Evolutionary conservation across 148 eudicot genomes (phyloP).

Genomic region (Nepenthes mirabilis): DNA sequence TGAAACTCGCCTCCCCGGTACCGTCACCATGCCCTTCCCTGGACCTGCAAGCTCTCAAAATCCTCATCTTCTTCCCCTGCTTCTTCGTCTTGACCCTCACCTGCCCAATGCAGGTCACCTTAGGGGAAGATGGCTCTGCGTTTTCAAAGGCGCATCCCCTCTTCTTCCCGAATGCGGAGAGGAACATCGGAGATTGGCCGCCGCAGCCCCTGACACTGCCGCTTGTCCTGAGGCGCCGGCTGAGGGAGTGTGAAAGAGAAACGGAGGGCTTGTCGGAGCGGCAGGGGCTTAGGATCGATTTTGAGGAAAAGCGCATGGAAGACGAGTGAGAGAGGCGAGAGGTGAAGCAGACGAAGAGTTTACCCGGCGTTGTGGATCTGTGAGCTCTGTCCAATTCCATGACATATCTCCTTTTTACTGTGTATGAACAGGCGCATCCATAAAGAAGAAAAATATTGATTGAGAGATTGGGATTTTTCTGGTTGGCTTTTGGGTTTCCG

Average conservation of each 20-base stretch:
- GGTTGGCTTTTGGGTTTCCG: too few relatives aligned
- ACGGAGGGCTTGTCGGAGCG: conserved; percentile 20
- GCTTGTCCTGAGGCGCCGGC: conserved; percentile 41
- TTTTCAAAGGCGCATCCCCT: conserved; percentile 41
- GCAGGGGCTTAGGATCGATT: conserved; percentile 44
- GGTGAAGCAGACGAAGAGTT: conserved; percentile 40
- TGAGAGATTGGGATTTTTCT: not conserved
- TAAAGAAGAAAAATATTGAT: too few relatives aligned
- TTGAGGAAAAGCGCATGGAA: conserved; percentile 43
- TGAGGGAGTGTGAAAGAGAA: conserved; percentile 35
- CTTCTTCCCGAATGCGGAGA: conserved; percentile 20
- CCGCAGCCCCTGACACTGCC: conserved; percentile 26
- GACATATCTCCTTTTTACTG: too few relatives aligned
- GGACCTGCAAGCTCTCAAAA: conserved; percentile 1
- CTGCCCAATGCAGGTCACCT: conserved; percentile 91
- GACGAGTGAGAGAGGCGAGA: conserved; percentile 43
- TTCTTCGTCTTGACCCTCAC: conserved; percentile 81
- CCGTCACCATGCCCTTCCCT: conserved; percentile 10
- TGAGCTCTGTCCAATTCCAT: too few relatives aligned
- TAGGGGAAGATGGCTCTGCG: conserved; percentile 84
- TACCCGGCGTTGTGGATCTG: too few relatives aligned
- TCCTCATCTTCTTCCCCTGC: conserved; percentile 40
- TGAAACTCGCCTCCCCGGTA: conserved; percentile 37
- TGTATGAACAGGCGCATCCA: too few relatives aligned
- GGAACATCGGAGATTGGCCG: conserved; percentile 50